phyloP scores from a whole-genome alignment of 1,139 yeast genomes.

The Ogataea hybrid region DNA sequence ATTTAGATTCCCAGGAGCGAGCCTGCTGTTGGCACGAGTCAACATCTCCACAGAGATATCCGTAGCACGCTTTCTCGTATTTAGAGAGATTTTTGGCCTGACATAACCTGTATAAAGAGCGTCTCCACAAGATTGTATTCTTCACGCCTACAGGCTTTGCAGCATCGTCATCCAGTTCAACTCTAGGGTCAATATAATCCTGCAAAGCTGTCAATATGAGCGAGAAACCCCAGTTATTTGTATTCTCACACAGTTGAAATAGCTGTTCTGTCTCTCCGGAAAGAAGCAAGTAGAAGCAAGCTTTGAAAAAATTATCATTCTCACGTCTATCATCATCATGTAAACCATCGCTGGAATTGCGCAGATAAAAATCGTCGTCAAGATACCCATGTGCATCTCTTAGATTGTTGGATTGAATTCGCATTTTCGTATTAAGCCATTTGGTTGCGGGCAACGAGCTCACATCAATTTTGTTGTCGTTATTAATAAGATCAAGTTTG shows the following conservation, averaged over 20 bases:
- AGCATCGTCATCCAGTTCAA: constrained; percentile 42
- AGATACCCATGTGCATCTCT: constrained; percentile 38
- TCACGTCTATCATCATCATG: constrained; percentile 41
- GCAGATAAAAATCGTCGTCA: constrained; percentile 64
- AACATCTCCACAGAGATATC: constrained; percentile 68
- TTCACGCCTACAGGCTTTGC: constrained; percentile 56
- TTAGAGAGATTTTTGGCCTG: constrained; percentile 43
- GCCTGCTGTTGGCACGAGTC: constrained; percentile 45
- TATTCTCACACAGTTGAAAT: constrained; percentile 56
- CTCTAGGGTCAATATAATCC: constrained; percentile 63
- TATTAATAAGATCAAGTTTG: constrained; percentile 28
- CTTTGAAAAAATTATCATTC: constrained; percentile 50
- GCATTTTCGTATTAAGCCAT: constrained; percentile 45
- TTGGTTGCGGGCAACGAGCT: constrained; percentile 34
- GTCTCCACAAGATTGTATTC: constrained; percentile 71
- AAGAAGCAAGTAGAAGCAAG: constrained; percentile 61
- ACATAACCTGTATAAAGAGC: constrained; percentile 66
- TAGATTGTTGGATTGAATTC: constrained; percentile 28
- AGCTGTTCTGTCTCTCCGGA: constrained; percentile 62
- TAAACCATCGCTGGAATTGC: constrained; percentile 40
- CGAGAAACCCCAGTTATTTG: constrained; percentile 73
- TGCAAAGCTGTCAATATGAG: constrained; percentile 70
- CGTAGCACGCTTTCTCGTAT: constrained; percentile 76
- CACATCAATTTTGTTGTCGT: constrained; percentile 23
- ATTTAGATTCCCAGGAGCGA: constrained; percentile 72